These are phyloP conservation scores for Phtheirospermum japonicum DNA, from an alignment of 257 asterid species.

Conservation along the genomic window DNA sequence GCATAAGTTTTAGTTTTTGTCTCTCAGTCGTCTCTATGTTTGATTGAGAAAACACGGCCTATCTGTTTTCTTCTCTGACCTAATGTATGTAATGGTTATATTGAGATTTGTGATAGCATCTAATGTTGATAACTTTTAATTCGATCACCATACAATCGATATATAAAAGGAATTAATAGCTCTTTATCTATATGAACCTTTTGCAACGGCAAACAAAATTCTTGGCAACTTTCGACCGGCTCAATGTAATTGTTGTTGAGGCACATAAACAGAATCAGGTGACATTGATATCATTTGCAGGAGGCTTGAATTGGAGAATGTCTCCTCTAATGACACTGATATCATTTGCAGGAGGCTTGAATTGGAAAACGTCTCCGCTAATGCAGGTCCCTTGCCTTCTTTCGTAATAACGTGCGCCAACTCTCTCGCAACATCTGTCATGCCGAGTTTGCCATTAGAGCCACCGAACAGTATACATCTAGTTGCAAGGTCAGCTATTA, in stretches of 20 bases:
- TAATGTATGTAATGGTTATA: not conserved
- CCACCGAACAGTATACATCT: slow-evolving; percentile 61
- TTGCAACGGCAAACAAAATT: no score
- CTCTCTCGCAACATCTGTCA: slow-evolving; percentile 61
- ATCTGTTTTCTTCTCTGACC: not conserved
- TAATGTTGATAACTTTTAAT: not conserved
- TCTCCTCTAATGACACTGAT: not conserved
- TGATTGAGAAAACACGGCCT: not conserved
- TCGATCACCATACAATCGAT: no score
- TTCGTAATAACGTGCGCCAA: slow-evolving; percentile 48
- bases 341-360: slow-evolving; percentile 4
- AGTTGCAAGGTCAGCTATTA: slow-evolving; percentile 59
- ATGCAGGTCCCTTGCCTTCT: slow-evolving; percentile 42
- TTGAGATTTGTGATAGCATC: not conserved
- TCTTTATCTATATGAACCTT: no score
- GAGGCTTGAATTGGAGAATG: slow-evolving; percentile 38
- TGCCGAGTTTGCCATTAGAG: slow-evolving; percentile 49
- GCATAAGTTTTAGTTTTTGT: slow-evolving; percentile 9
- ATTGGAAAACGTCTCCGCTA: slow-evolving; percentile 74
- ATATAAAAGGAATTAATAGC: no score
- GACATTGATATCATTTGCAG: slow-evolving; percentile 85
- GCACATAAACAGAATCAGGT: slow-evolving; percentile 61
- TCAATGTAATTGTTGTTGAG: no score
- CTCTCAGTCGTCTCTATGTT: slow-evolving; percentile 3
- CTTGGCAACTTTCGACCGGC: no score